Percentiles rank a stretch among this genome's conserved stretches.
phyloP scores from a whole-genome alignment of 2,329 filamentous ascomycete species.

The Fusarium pininemorale region DNA sequence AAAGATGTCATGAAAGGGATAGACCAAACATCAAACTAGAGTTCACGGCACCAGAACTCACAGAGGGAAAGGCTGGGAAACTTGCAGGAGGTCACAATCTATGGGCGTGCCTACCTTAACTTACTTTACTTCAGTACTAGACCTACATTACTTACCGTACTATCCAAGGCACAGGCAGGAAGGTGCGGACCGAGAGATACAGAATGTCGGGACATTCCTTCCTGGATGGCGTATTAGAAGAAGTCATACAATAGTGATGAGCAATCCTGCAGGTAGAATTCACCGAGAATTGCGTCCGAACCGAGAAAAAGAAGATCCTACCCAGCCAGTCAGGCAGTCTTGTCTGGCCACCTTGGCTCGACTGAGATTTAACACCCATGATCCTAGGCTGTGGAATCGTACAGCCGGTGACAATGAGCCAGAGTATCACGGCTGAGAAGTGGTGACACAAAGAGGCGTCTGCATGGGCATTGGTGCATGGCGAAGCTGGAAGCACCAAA shows the following conservation, averaged over 20 bases:
- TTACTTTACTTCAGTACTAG: not conserved
- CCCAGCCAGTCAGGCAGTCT: not conserved
- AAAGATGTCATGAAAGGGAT: constrained; percentile 10
- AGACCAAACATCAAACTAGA: not conserved
- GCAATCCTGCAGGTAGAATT: not conserved
- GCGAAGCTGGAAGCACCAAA: not conserved
- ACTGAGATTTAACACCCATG: not conserved
- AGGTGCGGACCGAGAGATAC: not conserved
- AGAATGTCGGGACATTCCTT: constrained; percentile 4
- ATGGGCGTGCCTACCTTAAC: not conserved
- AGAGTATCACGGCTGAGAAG: constrained; percentile 19
- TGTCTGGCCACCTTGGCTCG: constrained; percentile 2
- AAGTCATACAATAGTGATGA: not conserved
- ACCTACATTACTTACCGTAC: not conserved
- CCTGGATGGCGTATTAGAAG: not conserved
- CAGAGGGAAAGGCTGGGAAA: not conserved
- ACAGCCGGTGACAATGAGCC: constrained; percentile 17
- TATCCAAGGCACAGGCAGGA: not conserved
- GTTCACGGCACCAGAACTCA: not conserved
- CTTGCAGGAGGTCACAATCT: constrained; percentile 7
- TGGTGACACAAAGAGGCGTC: constrained; percentile 24
- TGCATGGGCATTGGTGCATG: constrained; percentile 1
- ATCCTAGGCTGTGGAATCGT: not conserved
- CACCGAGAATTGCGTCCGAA: not conserved
- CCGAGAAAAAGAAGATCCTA: not conserved